Evolutionary conservation across 768 basidiomycete species (phyloP), one percentile per base, ranked within the genome.

Genomic region (Serpula lacrymans): DNA sequence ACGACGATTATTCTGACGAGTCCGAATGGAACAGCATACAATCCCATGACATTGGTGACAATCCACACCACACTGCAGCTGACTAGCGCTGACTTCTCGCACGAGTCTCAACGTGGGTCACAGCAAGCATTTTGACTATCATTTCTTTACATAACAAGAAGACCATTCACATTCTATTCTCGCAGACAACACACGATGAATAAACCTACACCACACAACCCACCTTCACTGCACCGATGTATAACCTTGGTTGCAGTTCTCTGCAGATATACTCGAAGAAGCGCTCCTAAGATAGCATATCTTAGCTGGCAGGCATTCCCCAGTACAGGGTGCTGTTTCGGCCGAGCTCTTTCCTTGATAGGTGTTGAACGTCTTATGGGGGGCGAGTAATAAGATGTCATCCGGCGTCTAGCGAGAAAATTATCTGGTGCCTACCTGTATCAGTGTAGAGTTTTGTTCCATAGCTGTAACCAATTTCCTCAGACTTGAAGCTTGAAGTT

Each of bases 221-320:
- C 12, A 6, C 5, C 11, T 29, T 14, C 28, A 61, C 55, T 77
- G 72, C 5, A 74, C 74, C 30, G 80, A 83, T 9, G 80, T 80
- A 45, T 79, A 86, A 3, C 81, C 80, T 30, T 51, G 59, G n/a
- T 59, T 50, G 50, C 85, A 87, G 51, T 80, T 84, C 52, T 75
- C 64, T 43, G 61, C 62, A 22, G 75, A 77, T 39, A 88, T 63
- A 21, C 70, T 64, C 3, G 72, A 74, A 20, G 83, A 85, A 5
- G 80, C 84, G 49, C 82, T 84, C 27, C 84, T 71, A 28, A 86
- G 80, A 50, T 84, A 84, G 54, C 82, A 88, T 27, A 84, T 78
- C 59, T 75, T 86, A 23, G 82, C 80, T 0, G 56, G 37, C 16
- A 71, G 52, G 52, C 85, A 87, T 16, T 70, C 67, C 1, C 69